These are phyloP conservation scores for Pittosporum tobira DNA, from an alignment of 129 eudicot species.

Conservation along the genomic window DNA sequence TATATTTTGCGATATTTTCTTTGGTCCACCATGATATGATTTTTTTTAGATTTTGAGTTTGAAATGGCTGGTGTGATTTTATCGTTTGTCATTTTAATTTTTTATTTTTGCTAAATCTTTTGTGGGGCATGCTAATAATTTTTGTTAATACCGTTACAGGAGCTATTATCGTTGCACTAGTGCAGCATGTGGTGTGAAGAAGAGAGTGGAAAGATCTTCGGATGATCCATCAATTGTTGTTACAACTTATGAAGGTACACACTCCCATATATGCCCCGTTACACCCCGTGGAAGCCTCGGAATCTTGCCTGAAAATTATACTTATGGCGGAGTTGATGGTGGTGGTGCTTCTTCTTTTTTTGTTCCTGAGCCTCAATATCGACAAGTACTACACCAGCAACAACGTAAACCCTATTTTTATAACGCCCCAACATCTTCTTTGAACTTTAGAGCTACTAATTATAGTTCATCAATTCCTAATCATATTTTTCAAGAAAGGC, in stretches of 20 bases:
- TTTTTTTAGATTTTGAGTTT: not conserved
- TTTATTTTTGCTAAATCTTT: not conserved
- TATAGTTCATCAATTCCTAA: slow-evolving; percentile 15
- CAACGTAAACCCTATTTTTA: slow-evolving; percentile 31
- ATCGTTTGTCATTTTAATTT: not conserved
- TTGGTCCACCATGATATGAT: not conserved
- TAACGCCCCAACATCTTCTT: slow-evolving; percentile 31
- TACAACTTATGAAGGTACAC: slow-evolving; percentile 89
- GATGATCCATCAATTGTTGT: slow-evolving; percentile 78
- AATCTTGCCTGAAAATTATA: slow-evolving; percentile 28
- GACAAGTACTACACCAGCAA: slow-evolving; percentile 15
- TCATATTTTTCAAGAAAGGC: slow-evolving; percentile 28
- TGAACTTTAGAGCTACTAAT: slow-evolving; percentile 28
- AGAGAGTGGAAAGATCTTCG: slow-evolving; percentile 81
- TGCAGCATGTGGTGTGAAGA: slow-evolving; percentile 84
- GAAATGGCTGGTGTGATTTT: not conserved
- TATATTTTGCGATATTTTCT: not conserved
- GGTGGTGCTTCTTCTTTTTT: slow-evolving; percentile 29
- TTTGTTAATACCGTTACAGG: slow-evolving; percentile 28
- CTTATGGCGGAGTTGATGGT: slow-evolving; percentile 22
- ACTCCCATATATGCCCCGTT: slow-evolving; percentile 76
- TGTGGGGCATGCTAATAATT: slow-evolving; percentile 9
- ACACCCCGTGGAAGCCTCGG: slow-evolving; percentile 70
- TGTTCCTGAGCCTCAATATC: slow-evolving; percentile 30
- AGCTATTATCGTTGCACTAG: slow-evolving; percentile 96